A percentile compares a stretch with the other conserved stretches of the same genome.
phyloP scores from a whole-genome alignment of 1,284 basidiomycete genomes.

The Malassezia obtusa region DNA sequence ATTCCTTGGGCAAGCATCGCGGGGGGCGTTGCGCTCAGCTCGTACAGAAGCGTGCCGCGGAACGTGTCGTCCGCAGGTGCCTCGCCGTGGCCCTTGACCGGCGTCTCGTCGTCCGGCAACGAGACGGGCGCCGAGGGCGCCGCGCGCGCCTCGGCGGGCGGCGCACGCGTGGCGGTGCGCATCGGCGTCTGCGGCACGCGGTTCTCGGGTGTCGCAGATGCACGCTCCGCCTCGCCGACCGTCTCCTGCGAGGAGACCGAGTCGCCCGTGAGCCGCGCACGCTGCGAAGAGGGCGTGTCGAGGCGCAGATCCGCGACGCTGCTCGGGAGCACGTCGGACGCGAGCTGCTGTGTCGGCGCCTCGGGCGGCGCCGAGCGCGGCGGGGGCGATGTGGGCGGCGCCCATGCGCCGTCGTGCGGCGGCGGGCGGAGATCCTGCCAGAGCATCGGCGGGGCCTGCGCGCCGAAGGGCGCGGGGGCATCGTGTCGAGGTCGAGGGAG shows the following conservation, averaged over 20 bases:
- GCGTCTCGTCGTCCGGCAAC: slow-evolving; percentile 3
- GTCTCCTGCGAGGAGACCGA: neutral
- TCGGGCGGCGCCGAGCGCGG: too few species aligned
- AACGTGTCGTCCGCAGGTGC: neutral
- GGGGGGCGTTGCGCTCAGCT: neutral
- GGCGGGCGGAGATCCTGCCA: neutral
- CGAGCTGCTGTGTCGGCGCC: neutral
- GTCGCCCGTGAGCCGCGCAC: neutral
- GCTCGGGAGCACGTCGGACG: neutral
- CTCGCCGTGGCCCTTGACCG: neutral
- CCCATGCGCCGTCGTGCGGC: neutral
- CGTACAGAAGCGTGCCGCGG: neutral
- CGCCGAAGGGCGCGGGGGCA: neutral
- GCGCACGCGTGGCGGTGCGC: neutral
- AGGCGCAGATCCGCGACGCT: neutral
- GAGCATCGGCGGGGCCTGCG: neutral
- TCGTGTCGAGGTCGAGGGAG: neutral
- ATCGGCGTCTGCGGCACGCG: neutral
- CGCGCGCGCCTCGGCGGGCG: neutral
- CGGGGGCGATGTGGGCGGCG: neutral
- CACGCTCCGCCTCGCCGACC: neutral
- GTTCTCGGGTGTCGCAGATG: neutral
- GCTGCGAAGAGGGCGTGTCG: slow-evolving; percentile 1
- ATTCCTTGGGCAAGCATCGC: neutral
- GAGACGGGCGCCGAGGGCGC: neutral